Conservation (phyloP, 2,329 filamentous ascomycete genomes). For the Fusarium irregulare region DNA sequence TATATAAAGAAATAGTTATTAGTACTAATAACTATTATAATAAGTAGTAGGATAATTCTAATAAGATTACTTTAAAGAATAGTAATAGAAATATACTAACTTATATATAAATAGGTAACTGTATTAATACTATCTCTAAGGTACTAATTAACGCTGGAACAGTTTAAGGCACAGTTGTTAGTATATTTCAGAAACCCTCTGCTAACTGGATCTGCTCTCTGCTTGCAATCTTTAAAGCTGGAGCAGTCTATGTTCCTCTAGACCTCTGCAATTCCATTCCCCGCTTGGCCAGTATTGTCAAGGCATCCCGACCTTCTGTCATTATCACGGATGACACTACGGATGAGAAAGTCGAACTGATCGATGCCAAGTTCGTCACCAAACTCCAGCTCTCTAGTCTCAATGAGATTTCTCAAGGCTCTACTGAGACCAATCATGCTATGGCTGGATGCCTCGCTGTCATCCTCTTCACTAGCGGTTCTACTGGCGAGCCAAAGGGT, state of each 20-base stretch:
- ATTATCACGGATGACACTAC: not conserved
- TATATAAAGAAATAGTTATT: too few species aligned
- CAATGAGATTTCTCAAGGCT: not conserved
- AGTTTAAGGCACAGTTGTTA: not conserved
- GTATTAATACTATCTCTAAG: not conserved
- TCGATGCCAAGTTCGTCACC: not conserved
- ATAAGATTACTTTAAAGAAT: too few species aligned
- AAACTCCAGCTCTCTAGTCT: not conserved
- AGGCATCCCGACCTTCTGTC: not conserved
- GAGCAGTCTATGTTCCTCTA: not conserved
- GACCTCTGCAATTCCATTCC: not conserved
- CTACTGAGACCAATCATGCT: not conserved
- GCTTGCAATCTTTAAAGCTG: not conserved
- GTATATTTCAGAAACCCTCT: not conserved
- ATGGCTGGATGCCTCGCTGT: not conserved
- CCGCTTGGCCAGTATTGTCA: not conserved
- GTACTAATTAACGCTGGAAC: not conserved
- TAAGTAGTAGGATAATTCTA: too few species aligned
- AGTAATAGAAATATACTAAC: too few species aligned
- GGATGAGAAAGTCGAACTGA: not conserved
- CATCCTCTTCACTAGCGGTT: not conserved
- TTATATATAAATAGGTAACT: not conserved
- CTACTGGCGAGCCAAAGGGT: slow-evolving; percentile 4
- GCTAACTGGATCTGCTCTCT: not conserved
- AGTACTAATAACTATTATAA: too few species aligned